Conservation (phyloP, 306 rosid species). For the Corylus americana region DNA sequence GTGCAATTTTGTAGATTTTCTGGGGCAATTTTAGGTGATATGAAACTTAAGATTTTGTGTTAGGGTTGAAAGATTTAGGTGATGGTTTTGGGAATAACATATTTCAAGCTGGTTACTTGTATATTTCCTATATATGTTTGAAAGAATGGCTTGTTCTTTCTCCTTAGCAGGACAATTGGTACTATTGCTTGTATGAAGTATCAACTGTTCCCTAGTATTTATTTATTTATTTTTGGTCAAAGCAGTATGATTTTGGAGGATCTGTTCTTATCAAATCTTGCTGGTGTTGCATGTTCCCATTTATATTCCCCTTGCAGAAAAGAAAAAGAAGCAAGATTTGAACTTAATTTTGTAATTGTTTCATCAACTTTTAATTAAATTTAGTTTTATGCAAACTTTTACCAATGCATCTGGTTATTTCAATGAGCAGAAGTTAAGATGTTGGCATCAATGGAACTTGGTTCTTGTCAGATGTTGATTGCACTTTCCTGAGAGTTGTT, state of each 20-base stretch:
- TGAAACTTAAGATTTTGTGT: slow-evolving; percentile 50
- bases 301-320: too few species aligned
- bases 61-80: slow-evolving; percentile 38
- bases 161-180: slow-evolving; percentile 4
- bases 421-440: too few species aligned
- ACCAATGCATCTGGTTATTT: too few species aligned
- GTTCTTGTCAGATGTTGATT: too few species aligned
- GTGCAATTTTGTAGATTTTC: slow-evolving; percentile 64
- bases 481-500: too few species aligned
- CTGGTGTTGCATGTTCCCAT: background rate
- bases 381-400: too few species aligned
- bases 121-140: slow-evolving; percentile 40
- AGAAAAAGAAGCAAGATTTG: too few species aligned
- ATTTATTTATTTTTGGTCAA: background rate
- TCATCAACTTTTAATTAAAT: too few species aligned
- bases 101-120: slow-evolving; percentile 43
- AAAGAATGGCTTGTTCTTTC: slow-evolving; percentile 26
- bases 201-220: background rate
- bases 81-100: slow-evolving; percentile 42
- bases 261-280: background rate
- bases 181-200: background rate
- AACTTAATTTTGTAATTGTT: too few species aligned
- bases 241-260: background rate
- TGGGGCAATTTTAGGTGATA: slow-evolving; percentile 53
- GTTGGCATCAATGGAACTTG: too few species aligned